Conservation (phyloP, 2,329 filamentous ascomycete species). For the Lachnum nothofagi region DNA sequence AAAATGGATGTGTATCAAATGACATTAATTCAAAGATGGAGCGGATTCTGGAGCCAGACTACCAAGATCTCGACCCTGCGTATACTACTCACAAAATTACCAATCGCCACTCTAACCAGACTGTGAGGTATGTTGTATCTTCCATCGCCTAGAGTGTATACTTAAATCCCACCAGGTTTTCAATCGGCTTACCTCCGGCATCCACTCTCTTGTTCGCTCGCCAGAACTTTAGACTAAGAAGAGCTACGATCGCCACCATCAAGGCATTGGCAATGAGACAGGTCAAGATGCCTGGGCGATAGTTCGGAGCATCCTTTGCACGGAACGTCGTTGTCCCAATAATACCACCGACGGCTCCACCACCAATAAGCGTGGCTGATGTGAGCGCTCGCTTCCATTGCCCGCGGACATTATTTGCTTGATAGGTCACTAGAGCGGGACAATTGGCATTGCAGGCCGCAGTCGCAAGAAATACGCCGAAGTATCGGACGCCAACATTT, state of each 20-base stretch:
- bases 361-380: conserved; percentile 69
- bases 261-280: conserved; percentile 22
- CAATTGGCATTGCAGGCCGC: conserved; percentile 63
- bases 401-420: conserved; percentile 61
- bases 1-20: no score
- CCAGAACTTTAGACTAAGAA: conserved; percentile 30
- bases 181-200: conserved; percentile 33
- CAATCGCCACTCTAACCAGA: no score
- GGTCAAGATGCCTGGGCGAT: conserved; percentile 34
- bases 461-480: conserved; percentile 49
- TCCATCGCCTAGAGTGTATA: conserved; percentile 25
- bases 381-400: conserved; percentile 85
- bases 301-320: conserved; percentile 47
- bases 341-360: conserved; percentile 75
- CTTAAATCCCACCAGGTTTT: conserved; percentile 32
- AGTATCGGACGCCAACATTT: conserved; percentile 47
- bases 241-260: conserved; percentile 25
- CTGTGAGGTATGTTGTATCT: no score
- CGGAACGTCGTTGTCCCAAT: conserved; percentile 69
- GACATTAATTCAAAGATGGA: no score
- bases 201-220: conserved; percentile 33
- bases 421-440: conserved; percentile 69
- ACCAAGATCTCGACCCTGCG: no score
- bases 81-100: no score
- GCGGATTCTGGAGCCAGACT: no score